phyloP scores from a whole-genome alignment of 2,329 filamentous ascomycete species.

The Aspergillus brunneoviolaceus region DNA sequence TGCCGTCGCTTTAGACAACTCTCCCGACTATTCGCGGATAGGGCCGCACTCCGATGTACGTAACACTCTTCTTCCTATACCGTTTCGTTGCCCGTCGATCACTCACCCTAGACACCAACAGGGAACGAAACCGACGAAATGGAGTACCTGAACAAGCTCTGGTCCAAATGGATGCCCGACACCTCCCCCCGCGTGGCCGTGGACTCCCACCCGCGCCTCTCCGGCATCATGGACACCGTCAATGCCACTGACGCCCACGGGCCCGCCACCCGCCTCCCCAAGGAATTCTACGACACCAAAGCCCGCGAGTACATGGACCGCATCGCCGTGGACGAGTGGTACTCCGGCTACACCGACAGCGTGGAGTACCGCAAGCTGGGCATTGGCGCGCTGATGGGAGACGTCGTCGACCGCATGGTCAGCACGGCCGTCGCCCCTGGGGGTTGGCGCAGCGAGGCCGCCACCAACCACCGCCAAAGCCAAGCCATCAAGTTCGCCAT shows the following conservation, averaged over 20 bases:
- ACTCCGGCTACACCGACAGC: conserved; percentile 78
- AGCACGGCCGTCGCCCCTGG: conserved; percentile 61
- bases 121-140: conserved; percentile 76
- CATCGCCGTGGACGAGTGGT: conserved; percentile 90
- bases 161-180: conserved; percentile 83
- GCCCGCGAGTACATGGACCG: conserved; percentile 67
- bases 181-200: conserved; percentile 69
- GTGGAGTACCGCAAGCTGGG: conserved; percentile 85
- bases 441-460: conserved; percentile 51
- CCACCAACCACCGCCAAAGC: conserved; percentile 34
- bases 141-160: conserved; percentile 73
- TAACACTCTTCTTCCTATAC: background rate
- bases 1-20: conserved; percentile 72
- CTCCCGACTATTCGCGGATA: conserved; percentile 67
- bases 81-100: background rate
- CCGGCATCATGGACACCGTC: conserved; percentile 90
- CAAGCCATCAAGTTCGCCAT: conserved; percentile 68
- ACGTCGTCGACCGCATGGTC: conserved; percentile 72
- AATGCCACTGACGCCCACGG: conserved; percentile 87
- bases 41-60: conserved; percentile 66
- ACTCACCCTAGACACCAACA: conserved; percentile 16
- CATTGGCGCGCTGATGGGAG: conserved; percentile 80
- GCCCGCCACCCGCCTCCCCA: conserved; percentile 72
- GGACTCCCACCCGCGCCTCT: conserved; percentile 78
- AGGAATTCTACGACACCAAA: conserved; percentile 81